Conservation (phyloP, 2,329 filamentous ascomycete species). For the Sporothrix pseudoabietina region DNA sequence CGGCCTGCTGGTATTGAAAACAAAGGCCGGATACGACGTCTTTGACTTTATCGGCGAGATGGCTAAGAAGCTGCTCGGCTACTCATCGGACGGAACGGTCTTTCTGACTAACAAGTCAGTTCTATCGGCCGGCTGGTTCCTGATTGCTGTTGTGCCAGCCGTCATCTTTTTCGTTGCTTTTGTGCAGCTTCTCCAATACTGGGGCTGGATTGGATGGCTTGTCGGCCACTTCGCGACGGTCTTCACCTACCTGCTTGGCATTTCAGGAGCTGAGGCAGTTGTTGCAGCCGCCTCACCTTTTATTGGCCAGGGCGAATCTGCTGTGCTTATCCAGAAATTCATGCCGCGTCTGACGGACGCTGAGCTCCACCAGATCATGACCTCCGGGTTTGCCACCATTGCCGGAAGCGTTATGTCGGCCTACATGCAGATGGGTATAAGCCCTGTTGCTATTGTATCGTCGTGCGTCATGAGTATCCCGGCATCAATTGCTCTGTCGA, state of each 20-base stretch:
- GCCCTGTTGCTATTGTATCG: conserved; percentile 81
- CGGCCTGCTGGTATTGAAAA: conserved; percentile 84
- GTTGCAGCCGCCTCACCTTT: conserved; percentile 91
- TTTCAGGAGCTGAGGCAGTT: conserved; percentile 90
- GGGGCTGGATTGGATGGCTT: conserved; percentile 84
- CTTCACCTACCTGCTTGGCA: conserved; percentile 86
- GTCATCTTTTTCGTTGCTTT: conserved; percentile 96
- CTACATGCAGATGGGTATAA: conserved; percentile 82
- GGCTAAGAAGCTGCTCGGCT: conserved; percentile 73
- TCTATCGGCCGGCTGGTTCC: conserved; percentile 62
- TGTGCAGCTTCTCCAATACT: conserved; percentile 84
- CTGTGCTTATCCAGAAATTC: conserved; percentile 88
- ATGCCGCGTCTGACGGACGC: conserved; percentile 81
- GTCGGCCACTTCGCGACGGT: conserved; percentile 83
- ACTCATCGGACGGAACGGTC: conserved; percentile 69
- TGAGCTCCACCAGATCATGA: conserved; percentile 91
- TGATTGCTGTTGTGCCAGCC: conserved; percentile 78
- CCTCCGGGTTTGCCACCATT: conserved; percentile 89
- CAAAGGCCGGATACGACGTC: conserved; percentile 76
- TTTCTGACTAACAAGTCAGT: conserved; percentile 65
- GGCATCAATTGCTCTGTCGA: conserved; percentile 83
- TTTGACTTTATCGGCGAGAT: conserved; percentile 84
- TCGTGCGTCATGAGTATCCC: conserved; percentile 96
- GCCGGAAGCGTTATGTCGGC: conserved; percentile 83
- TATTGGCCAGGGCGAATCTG: conserved; percentile 91